Conservation (phyloP, 2,329 filamentous ascomycete genomes). For the Sporothrix luriei region DNA sequence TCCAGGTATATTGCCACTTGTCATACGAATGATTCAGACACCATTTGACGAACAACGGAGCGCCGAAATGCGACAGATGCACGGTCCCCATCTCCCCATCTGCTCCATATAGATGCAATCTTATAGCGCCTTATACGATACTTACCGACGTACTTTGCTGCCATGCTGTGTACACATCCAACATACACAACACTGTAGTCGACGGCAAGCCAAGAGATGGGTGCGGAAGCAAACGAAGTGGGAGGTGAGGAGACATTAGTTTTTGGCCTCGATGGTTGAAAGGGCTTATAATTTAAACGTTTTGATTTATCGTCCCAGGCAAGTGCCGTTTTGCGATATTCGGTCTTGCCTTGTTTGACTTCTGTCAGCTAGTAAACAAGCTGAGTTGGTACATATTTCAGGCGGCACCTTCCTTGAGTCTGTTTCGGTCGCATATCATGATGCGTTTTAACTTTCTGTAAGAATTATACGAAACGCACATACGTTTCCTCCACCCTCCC, state of each 20-base stretch:
- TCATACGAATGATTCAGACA: neutral
- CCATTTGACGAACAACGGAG: neutral
- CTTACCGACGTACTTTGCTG: neutral
- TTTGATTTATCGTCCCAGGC: neutral
- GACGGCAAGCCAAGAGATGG: neutral
- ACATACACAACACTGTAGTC: neutral
- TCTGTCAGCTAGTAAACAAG: neutral
- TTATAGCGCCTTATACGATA: neutral
- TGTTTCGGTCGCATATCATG: neutral
- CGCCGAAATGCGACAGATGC: neutral
- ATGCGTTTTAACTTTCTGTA: neutral
- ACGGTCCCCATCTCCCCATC: too few species aligned
- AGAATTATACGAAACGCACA: neutral
- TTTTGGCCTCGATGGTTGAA: neutral
- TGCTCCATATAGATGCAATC: neutral
- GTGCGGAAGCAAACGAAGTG: neutral
- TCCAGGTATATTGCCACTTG: neutral
- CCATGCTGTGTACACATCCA: neutral
- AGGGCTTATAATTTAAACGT: neutral
- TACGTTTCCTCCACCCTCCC: neutral
- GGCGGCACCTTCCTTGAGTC: neutral
- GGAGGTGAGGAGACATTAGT: neutral
- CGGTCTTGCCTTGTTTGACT: conserved; percentile 9
- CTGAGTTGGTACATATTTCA: neutral
- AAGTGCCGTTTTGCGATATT: neutral